Evolutionary conservation across 179 eudicot genomes (phyloP).

Genomic region (Gypsophila paniculata): DNA sequence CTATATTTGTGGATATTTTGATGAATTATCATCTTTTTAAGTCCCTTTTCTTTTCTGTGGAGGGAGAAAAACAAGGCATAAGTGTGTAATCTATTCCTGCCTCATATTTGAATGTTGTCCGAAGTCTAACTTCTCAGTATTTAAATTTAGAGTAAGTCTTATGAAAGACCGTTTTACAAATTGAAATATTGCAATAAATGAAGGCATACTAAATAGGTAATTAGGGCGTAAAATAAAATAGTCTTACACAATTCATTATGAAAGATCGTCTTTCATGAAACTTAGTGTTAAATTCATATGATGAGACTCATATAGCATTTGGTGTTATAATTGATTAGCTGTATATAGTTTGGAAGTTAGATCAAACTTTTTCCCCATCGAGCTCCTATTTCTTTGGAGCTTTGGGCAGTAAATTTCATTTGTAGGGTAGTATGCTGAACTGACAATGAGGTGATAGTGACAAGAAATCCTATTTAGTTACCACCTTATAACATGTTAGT

Average conservation of each 20-base stretch:
- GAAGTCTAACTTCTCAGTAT: background rate
- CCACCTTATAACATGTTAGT: too few relatives aligned
- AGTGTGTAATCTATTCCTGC: background rate
- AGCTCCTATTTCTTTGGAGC: background rate
- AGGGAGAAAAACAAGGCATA: slow-evolving; percentile 1
- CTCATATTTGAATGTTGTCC: too few relatives aligned
- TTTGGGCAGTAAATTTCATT: background rate
- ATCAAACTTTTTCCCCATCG: background rate
- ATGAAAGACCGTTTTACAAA: too few relatives aligned
- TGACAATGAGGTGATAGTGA: background rate
- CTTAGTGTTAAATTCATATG: too few relatives aligned
- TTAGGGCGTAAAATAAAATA: too few relatives aligned
- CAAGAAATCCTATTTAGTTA: background rate
- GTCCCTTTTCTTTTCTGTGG: background rate
- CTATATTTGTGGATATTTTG: slow-evolving; percentile 1
- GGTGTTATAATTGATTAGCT: background rate
- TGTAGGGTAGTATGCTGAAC: background rate
- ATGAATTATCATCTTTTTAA: background rate
- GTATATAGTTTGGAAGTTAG: background rate
- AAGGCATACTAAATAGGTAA: too few relatives aligned
- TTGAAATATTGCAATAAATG: too few relatives aligned
- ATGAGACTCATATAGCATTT: background rate
- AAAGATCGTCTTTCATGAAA: too few relatives aligned
- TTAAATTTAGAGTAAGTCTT: too few relatives aligned
- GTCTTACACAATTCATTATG: too few relatives aligned